Conservation (phyloP, 2,329 filamentous ascomycete species). For the Chrysoporthe austroafricana region DNA sequence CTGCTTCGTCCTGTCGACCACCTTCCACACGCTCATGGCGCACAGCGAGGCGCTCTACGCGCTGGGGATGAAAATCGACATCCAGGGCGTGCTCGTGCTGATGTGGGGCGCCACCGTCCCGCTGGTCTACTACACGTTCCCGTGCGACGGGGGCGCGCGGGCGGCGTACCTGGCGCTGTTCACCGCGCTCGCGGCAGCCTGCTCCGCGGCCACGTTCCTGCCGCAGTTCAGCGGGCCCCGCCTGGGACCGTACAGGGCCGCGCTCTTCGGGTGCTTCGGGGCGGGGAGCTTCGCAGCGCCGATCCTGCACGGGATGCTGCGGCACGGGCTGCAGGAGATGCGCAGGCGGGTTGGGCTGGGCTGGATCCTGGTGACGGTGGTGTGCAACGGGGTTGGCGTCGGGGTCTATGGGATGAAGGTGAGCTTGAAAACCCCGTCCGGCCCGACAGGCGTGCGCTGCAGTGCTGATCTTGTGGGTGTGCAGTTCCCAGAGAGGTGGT, state of each 20-base stretch:
- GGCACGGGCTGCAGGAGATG: slow-evolving; percentile 40
- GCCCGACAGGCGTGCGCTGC: not conserved
- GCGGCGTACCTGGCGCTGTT: slow-evolving; percentile 43
- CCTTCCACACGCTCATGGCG: slow-evolving; percentile 61
- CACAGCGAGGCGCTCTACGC: slow-evolving; percentile 54
- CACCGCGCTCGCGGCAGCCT: slow-evolving; percentile 40
- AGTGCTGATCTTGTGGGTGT: not conserved
- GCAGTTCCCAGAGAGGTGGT: slow-evolving; percentile 49
- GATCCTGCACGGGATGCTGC: slow-evolving; percentile 42
- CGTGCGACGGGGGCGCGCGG: slow-evolving; percentile 40
- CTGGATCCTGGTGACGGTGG: slow-evolving; percentile 44
- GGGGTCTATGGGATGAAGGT: slow-evolving; percentile 42
- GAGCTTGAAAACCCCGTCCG: slow-evolving; percentile 5
- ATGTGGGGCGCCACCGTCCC: slow-evolving; percentile 67
- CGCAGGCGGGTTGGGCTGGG: slow-evolving; percentile 44
- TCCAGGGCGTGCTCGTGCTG: slow-evolving; percentile 62
- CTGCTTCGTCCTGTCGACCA: slow-evolving; percentile 52
- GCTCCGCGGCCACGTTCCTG: slow-evolving; percentile 43
- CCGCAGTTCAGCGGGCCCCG: slow-evolving; percentile 43
- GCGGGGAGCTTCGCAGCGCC: slow-evolving; percentile 45
- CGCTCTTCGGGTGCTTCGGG: slow-evolving; percentile 46
- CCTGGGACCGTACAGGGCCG: slow-evolving; percentile 44
- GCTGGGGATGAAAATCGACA: slow-evolving; percentile 63
- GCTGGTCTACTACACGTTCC: slow-evolving; percentile 60
- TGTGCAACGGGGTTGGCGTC: slow-evolving; percentile 44